Evolutionary conservation across 2,329 filamentous ascomycete genomes (phyloP), one percentile per base, ranked within the genome.

Genomic region (Epicoccum sorghinum): DNA sequence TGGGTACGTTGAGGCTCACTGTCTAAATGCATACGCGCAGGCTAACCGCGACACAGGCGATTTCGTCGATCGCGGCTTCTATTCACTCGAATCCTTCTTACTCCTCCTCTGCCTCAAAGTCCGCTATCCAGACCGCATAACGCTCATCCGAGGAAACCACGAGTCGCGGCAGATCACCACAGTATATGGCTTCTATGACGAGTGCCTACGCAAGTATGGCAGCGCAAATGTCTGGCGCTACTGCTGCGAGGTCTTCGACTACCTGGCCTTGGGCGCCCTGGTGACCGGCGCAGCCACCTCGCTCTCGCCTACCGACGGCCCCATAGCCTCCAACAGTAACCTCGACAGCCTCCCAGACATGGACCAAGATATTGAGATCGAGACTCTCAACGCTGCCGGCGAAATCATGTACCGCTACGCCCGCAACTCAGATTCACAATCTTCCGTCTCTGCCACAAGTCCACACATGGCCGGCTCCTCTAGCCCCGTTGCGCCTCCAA

Each of bases 201-300:
- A 98, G 78, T 98, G 93, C 70, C 82, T 97, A 60, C 84, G 93
- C 48, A 98, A 98, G 78, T 98, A 98, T 70, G 93, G 93, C 57
- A 96, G 89, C 71, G 93, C 93, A 33, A 98, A 97, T 67, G 93
- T 98, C 1, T 98, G 93, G 93, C 85, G 66, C 62, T 80, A 97
- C 72, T 99, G 93, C 79, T 97, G 93, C 77, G 95, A 99, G 68
- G 90, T 98, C 4, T 99, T 99, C 72, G 93, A 99, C 78, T 98
- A 97, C 75, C 86, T 99, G 22, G 91, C 93, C 4, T 85, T 97
- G 4, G 92, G 91, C 47, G 93, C 93, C 41, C 87, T 96, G 61
- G 90, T 95, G 6, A 85, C 96, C n/a, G 95, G 95, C 61, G 92
- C 95, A 24, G 82, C 84, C 38, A 85, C 85, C 6, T 82, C 83